These are phyloP conservation scores for Aureobasidium pullulans DNA, from an alignment of 2,329 filamentous ascomycete genomes.

Conservation along the genomic window DNA sequence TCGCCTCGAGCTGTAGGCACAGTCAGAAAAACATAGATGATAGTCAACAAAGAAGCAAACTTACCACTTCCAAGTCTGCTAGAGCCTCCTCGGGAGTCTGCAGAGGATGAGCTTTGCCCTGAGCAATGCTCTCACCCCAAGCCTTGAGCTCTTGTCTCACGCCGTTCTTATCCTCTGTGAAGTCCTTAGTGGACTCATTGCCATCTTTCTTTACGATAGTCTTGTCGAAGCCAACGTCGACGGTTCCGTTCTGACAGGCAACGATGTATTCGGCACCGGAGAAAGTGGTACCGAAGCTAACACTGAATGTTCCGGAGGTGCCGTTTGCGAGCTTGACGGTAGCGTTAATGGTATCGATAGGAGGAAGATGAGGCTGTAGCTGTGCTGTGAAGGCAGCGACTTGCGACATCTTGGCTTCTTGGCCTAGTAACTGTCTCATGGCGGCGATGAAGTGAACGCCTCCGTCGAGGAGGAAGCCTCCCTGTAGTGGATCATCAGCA, in stretches of 20 bases:
- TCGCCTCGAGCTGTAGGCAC: slow-evolving; percentile 27
- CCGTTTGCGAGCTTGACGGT: slow-evolving; percentile 49
- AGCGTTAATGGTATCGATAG: slow-evolving; percentile 60
- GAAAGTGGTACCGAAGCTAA: slow-evolving; percentile 53
- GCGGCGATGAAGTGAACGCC: slow-evolving; percentile 66
- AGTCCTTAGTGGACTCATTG: slow-evolving; percentile 31
- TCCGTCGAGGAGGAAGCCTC: slow-evolving; percentile 68
- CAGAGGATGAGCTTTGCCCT: slow-evolving; percentile 42
- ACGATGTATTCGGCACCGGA: slow-evolving; percentile 49
- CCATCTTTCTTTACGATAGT: slow-evolving; percentile 29
- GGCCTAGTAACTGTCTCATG: slow-evolving; percentile 51
- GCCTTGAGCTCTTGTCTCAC: slow-evolving; percentile 55
- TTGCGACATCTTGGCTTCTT: slow-evolving; percentile 36
- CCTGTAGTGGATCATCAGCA: slow-evolving; percentile 24
- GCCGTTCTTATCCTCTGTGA: slow-evolving; percentile 43
- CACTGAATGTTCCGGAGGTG: slow-evolving; percentile 48
- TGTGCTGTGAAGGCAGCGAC: slow-evolving; percentile 51
- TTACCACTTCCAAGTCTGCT: slow-evolving; percentile 53
- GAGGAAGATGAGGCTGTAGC: slow-evolving; percentile 51
- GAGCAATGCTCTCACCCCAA: slow-evolving; percentile 49
- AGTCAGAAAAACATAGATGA: not conserved
- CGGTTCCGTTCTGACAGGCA: slow-evolving; percentile 50
- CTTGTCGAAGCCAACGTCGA: slow-evolving; percentile 42
- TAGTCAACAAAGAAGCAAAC: slow-evolving; percentile 4
- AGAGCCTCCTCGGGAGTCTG: slow-evolving; percentile 53